Evolutionary conservation across 371 early-diverging fungal genomes (phyloP).

Genomic region (Sporodiniella umbellata): DNA sequence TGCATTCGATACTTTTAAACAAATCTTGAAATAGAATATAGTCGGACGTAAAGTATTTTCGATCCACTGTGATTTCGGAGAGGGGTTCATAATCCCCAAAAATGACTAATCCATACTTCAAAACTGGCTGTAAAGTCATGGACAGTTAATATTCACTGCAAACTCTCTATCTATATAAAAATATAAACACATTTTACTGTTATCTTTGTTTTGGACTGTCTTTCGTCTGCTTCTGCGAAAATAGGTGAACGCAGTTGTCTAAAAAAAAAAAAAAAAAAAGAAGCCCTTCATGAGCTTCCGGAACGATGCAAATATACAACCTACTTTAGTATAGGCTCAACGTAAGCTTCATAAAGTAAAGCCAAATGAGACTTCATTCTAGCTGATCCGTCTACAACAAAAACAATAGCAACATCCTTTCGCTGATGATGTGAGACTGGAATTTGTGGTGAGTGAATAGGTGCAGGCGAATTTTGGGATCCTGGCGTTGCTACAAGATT

Average conservation of each 20-base stretch:
- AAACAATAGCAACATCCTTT: conserved; percentile 56
- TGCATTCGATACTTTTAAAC: conserved; percentile 46
- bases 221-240: conserved; percentile 49
- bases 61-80: conserved; percentile 51
- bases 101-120: conserved; percentile 61
- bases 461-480: conserved; percentile 36
- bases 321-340: conserved; percentile 61
- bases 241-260: conserved; percentile 59
- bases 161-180: no score
- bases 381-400: conserved; percentile 61
- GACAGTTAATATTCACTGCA: no score
- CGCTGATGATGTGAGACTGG: conserved; percentile 36
- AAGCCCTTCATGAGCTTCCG: no score
- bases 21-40: conserved; percentile 49
- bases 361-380: conserved; percentile 53
- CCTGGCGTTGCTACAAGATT: conserved; percentile 34
- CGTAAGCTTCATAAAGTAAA: conserved; percentile 48
- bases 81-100: conserved; percentile 68
- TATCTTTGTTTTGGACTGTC: conserved; percentile 52
- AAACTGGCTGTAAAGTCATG: conserved; percentile 47
- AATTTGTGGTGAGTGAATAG: conserved; percentile 79
- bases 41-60: conserved; percentile 56
- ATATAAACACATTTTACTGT: conserved; percentile 38
- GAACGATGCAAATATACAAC: not conserved
- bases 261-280: conserved; percentile 5